phyloP scores from a whole-genome alignment of 768 basidiomycete genomes.

The Clathrus columnatus region DNA sequence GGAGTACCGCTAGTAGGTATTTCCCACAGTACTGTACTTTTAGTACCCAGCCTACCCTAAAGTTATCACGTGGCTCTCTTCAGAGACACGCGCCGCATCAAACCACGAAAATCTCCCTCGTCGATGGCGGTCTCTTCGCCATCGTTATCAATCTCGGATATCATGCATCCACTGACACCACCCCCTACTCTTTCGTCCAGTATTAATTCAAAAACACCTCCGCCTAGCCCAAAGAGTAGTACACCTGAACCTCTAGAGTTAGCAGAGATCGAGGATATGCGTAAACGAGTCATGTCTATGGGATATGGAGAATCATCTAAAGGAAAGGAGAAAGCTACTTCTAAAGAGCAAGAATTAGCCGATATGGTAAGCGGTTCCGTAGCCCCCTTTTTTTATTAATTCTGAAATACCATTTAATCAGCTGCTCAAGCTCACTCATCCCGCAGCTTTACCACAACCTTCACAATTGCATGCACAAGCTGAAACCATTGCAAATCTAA shows the following conservation, averaged over 20 bases:
- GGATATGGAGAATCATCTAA: conserved; percentile 21
- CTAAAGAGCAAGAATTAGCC: conserved; percentile 42
- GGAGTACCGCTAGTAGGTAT: too few relatives aligned
- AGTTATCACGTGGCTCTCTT: conserved; percentile 2
- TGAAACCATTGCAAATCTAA: conserved; percentile 46
- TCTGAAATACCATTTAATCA: conserved; percentile 6
- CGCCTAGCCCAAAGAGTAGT: conserved; percentile 14
- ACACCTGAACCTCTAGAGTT: conserved; percentile 35
- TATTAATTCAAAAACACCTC: conserved; percentile 17
- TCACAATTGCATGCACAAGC: conserved; percentile 50
- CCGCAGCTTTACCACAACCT: conserved; percentile 5
- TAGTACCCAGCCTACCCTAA: conserved; percentile 11
- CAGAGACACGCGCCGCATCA: conserved; percentile 6
- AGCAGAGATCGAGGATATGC: conserved; percentile 41
- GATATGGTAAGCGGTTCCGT: conserved; percentile 42
- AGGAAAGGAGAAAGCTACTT: conserved; percentile 17
- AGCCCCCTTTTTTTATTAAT: conserved; percentile 11
- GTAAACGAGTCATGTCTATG: conserved; percentile 37
- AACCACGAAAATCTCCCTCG: neutral
- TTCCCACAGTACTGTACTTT: too few relatives aligned
- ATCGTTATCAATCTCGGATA: conserved; percentile 44
- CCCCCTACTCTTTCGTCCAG: conserved; percentile 30
- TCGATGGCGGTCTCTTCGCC: conserved; percentile 10
- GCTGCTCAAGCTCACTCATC: conserved; percentile 25
- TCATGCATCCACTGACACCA: conserved; percentile 45